A percentile compares a stretch with the other conserved stretches of the same genome.
phyloP scores from a whole-genome alignment of 148 eudicot genomes.

The Chenopodium album region DNA sequence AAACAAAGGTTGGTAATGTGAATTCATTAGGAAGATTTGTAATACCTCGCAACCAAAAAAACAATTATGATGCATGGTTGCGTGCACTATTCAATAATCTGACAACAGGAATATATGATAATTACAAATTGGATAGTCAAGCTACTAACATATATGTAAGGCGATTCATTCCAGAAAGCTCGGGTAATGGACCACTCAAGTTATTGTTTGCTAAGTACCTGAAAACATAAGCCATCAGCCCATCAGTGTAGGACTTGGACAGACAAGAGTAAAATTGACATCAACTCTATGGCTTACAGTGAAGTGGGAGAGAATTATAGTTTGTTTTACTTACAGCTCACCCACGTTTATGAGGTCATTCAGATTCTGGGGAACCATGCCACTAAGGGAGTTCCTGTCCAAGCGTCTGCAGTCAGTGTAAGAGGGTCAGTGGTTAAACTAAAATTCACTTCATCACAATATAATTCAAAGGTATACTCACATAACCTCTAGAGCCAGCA shows the following conservation, averaged over 20 bases:
- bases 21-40: not conserved
- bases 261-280: not conserved
- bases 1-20: not conserved
- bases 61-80: not conserved
- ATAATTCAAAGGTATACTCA: slow-evolving; percentile 15
- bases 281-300: not conserved
- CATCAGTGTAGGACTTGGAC: not conserved
- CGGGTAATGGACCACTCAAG: slow-evolving; percentile 27
- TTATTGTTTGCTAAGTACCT: slow-evolving; percentile 32
- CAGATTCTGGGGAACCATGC: slow-evolving; percentile 22
- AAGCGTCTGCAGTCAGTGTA: slow-evolving; percentile 25
- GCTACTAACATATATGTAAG: slow-evolving; percentile 31
- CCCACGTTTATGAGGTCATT: slow-evolving; percentile 11
- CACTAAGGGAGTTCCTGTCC: slow-evolving; percentile 26
- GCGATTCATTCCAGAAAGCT: slow-evolving; percentile 28
- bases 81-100: not conserved
- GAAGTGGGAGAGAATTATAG: not conserved
- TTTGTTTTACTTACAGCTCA: slow-evolving; percentile 22
- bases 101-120: not conserved
- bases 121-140: not conserved
- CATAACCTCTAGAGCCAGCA: slow-evolving; percentile 27
- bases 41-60: not conserved
- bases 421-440: not conserved
- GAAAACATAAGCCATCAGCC: not conserved
- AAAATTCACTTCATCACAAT: not conserved